phyloP scores from a whole-genome alignment of 2,329 filamentous ascomycete genomes.

The Fusarium circinatum region DNA sequence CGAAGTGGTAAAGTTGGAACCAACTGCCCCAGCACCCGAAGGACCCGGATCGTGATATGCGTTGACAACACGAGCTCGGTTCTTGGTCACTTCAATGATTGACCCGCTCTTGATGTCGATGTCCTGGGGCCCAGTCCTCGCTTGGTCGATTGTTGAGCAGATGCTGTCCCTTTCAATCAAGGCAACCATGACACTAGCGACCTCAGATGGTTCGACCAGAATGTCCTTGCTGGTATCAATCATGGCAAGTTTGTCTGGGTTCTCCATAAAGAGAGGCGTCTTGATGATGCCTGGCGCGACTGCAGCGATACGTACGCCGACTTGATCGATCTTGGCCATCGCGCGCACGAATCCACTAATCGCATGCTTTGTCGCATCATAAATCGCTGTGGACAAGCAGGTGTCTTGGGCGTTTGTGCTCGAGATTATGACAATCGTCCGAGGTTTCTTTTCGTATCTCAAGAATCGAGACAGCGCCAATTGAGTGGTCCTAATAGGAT shows the following conservation, averaged over 20 bases:
- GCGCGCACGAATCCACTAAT: neutral
- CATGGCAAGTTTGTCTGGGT: neutral
- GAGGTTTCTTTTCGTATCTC: neutral
- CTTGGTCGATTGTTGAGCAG: neutral
- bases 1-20: neutral
- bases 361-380: neutral
- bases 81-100: neutral
- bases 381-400: neutral
- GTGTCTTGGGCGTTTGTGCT: neutral
- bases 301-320: neutral
- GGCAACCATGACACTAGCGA: neutral
- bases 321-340: neutral
- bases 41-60: neutral
- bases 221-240: neutral
- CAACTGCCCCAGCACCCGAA: neutral
- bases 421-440: neutral
- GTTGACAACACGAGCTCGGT: neutral
- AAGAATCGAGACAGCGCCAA: neutral
- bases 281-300: neutral
- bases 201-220: neutral
- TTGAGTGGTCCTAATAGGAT: neutral
- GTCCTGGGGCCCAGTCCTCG: neutral
- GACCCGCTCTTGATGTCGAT: neutral
- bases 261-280: neutral
- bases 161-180: neutral